A percentile compares a stretch with the other conserved stretches of the same genome.
These are phyloP conservation scores for Globisporangium abappressorium DNA, from an alignment of 352 stramenopile species.

Conservation along the genomic window DNA sequence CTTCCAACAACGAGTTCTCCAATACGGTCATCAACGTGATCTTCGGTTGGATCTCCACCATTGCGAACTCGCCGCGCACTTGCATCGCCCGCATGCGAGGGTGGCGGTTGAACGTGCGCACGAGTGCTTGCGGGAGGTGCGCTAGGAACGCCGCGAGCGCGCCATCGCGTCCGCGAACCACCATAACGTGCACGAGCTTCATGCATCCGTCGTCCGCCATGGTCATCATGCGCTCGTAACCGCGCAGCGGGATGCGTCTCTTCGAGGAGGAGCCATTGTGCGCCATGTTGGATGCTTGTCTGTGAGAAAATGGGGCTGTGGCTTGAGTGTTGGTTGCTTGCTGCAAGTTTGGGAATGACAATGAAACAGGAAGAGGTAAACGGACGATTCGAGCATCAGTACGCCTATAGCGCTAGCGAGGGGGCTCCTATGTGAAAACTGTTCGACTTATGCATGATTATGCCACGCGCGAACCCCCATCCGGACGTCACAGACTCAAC, in stretches of 20 bases:
- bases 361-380: no score
- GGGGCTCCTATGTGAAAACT: no score
- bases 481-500: no score
- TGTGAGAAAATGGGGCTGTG: background rate
- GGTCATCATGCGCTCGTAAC: conserved; percentile 10
- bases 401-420: no score
- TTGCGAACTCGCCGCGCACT: conserved; percentile 36
- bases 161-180: background rate
- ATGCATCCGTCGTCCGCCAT: conserved; percentile 1
- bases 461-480: no score
- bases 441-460: no score
- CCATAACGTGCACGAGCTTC: conserved; percentile 8
- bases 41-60: conserved; percentile 33
- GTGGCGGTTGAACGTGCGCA: conserved; percentile 7
- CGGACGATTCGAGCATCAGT: no score
- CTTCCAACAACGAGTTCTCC: conserved; percentile 15
- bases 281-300: background rate
- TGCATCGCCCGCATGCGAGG: conserved; percentile 14
- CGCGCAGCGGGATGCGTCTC: background rate
- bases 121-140: background rate
- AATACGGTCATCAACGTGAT: conserved; percentile 28
- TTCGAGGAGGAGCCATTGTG: background rate
- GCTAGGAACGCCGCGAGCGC: background rate
- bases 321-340: no score
- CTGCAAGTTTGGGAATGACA: no score